Evolutionary conservation across 2,329 filamentous ascomycete genomes (phyloP), one percentile per base, ranked within the genome.

Genomic region (Aspergillus sergii): DNA sequence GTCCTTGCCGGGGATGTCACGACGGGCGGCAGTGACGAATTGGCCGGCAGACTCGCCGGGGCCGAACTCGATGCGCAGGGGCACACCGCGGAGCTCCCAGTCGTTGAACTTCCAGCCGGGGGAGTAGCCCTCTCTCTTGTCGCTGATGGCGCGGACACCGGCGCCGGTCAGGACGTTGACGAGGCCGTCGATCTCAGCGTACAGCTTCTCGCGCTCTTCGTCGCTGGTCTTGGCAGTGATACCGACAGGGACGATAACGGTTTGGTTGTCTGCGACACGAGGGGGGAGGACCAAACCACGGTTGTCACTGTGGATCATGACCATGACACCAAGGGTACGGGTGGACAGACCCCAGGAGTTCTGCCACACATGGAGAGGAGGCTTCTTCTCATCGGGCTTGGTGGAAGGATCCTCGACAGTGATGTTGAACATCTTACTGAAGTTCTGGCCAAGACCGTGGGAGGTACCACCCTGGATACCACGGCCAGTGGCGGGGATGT

Each of bases 341-440:
- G 95, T 99, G 1, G 94, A 98, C 65, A 99, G 87, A 80, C 95
- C 95, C 95, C 95, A 99, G 16, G 93, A 97, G 84, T 99, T 99
- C 79, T 99, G 95, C 94, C 94, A 98, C 62, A 98, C 94, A 75
- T 94, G 83, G 61, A 97, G 83, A 73, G 93, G 89, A 70, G 89
- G 86, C 68, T 91, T 91, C 81, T 92, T 91, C 78, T 95, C 88
- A 56, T 86, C 89, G 54, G 85, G 83, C 74, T 89, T 89, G 57
- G 85, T 86, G 64, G 85, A 71, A 28, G 95, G 95, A 75, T 99
- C 94, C 79, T 99, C 94, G 34, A 99, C 93, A 0, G 91, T 96
- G 78, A 99, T 98, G 79, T 95, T 91, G 78, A 98, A 99, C 94
- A 99, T 99, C 82, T 96, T 97, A 78, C 91, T 94, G 82, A 99